Evolutionary conservation across 805 yeast genomes (phyloP).

Genomic region (Zygosaccharomyces siamensis): DNA sequence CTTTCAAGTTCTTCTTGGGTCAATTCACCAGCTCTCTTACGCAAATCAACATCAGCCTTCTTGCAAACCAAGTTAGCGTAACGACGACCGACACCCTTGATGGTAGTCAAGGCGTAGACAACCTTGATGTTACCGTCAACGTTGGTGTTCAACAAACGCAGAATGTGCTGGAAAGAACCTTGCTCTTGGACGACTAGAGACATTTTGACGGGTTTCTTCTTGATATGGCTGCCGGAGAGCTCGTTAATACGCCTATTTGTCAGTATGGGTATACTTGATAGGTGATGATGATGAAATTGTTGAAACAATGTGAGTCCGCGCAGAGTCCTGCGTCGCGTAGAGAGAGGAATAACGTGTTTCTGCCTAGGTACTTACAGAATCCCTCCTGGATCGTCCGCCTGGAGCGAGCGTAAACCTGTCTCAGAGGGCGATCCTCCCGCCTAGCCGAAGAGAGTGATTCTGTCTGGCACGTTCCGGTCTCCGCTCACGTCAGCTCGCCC

Average conservation of each 20-base stretch:
- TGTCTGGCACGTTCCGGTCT: not conserved
- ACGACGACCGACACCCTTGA: conserved; percentile 99
- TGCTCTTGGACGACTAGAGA: conserved; percentile 98
- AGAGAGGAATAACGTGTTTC: not conserved
- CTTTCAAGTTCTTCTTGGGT: conserved; percentile 99
- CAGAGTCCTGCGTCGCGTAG: conserved; percentile 1
- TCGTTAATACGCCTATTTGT: not conserved
- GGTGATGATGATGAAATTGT: not conserved
- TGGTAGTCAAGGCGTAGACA: conserved; percentile 99
- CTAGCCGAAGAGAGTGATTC: not conserved
- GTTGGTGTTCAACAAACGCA: conserved; percentile 99
- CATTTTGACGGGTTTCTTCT: conserved; percentile 48
- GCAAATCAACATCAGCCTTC: conserved; percentile 98
- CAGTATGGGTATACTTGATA: not conserved
- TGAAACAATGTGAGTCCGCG: conserved; percentile 1
- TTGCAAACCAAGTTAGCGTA: conserved; percentile 99
- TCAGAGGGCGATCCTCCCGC: not conserved
- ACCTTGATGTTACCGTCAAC: conserved; percentile 99
- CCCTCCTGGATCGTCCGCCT: not conserved
- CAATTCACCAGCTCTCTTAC: conserved; percentile 99
- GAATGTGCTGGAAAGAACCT: conserved; percentile 99
- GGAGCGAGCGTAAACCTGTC: too few species aligned
- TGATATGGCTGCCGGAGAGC: conserved; percentile 5
- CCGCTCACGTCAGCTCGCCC: too few species aligned
- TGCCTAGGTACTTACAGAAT: not conserved